phyloP scores from a whole-genome alignment of 768 basidiomycete species.

The Russula sp. region DNA sequence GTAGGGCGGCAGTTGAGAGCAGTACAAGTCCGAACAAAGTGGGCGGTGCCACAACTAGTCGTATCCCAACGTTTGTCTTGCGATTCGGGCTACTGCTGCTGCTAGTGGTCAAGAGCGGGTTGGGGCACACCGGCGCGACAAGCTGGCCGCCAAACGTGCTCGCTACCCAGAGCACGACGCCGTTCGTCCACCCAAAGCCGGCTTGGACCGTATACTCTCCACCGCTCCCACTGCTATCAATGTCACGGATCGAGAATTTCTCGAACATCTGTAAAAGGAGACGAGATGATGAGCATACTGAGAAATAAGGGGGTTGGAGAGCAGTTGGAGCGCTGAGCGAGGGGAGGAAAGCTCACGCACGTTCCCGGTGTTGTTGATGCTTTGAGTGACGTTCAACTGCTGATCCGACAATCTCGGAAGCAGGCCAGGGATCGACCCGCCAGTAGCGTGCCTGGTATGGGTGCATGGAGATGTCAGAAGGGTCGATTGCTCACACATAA shows the following conservation, averaged over 20 bases:
- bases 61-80: not conserved
- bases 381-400: slow-evolving; percentile 63
- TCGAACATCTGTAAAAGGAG: slow-evolving; percentile 62
- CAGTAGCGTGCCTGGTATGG: slow-evolving; percentile 65
- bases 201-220: slow-evolving; percentile 84
- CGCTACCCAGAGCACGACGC: slow-evolving; percentile 69
- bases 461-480: not conserved
- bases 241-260: slow-evolving; percentile 73
- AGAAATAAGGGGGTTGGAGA: not conserved
- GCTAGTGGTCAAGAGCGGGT: slow-evolving; percentile 16
- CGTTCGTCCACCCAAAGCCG: slow-evolving; percentile 89
- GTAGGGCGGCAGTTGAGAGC: not conserved
- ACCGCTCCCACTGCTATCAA: slow-evolving; percentile 71
- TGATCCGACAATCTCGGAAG: slow-evolving; percentile 61
- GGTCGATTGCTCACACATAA: not conserved
- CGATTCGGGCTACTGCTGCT: not conserved
- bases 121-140: slow-evolving; percentile 57
- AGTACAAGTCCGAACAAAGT: not conserved
- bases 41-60: not conserved
- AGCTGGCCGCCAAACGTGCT: slow-evolving; percentile 56
- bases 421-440: slow-evolving; percentile 69
- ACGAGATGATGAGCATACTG: not conserved
- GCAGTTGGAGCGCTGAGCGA: not conserved
- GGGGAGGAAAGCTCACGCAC: slow-evolving; percentile 36
- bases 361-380: slow-evolving; percentile 62